A percentile compares a stretch with the other conserved stretches of the same genome.
phyloP scores from a whole-genome alignment of 2,329 filamentous ascomycete genomes.

The Diaporthe citri region DNA sequence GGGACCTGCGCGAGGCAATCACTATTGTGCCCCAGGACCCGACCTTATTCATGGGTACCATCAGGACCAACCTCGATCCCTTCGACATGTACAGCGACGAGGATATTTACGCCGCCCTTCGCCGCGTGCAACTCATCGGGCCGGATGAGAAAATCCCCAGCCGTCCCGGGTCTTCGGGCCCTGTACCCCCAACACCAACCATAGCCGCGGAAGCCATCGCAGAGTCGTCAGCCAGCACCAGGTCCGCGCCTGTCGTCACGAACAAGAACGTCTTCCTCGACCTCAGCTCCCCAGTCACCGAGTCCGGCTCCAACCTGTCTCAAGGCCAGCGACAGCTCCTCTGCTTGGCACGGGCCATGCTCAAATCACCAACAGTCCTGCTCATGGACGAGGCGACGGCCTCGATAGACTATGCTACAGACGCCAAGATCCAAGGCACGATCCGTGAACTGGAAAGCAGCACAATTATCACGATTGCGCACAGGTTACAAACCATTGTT shows the following conservation, averaged over 20 bases:
- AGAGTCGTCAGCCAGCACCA: conserved; percentile 36
- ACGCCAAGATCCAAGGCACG: conserved; percentile 95
- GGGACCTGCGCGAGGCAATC: conserved; percentile 91
- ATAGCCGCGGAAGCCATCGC: conserved; percentile 39
- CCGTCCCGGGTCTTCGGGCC: conserved; percentile 38
- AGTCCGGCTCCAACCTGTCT: conserved; percentile 93
- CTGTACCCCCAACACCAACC: conserved; percentile 45
- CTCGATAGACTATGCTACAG: conserved; percentile 96
- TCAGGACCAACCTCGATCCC: conserved; percentile 92
- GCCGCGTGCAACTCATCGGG: conserved; percentile 88
- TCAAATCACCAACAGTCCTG: conserved; percentile 92
- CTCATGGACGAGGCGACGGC: conserved; percentile 99
- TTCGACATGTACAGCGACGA: conserved; percentile 91
- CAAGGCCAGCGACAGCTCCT: conserved; percentile 96
- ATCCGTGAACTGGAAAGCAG: conserved; percentile 87
- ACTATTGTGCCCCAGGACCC: conserved; percentile 99
- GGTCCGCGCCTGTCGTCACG: conserved; percentile 61
- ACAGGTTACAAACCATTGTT: conserved; percentile 94
- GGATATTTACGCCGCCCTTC: conserved; percentile 87
- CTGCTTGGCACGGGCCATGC: conserved; percentile 90
- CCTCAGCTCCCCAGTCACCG: conserved; percentile 83
- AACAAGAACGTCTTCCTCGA: conserved; percentile 98
- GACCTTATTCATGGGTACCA: conserved; percentile 92
- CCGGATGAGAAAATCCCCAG: conserved; percentile 60
- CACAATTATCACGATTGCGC: conserved; percentile 96